Percentiles rank a stretch among this genome's conserved stretches.
phyloP scores from a whole-genome alignment of 495 filamentous ascomycete genomes.

The Paragyromitra xinjiangensis region DNA sequence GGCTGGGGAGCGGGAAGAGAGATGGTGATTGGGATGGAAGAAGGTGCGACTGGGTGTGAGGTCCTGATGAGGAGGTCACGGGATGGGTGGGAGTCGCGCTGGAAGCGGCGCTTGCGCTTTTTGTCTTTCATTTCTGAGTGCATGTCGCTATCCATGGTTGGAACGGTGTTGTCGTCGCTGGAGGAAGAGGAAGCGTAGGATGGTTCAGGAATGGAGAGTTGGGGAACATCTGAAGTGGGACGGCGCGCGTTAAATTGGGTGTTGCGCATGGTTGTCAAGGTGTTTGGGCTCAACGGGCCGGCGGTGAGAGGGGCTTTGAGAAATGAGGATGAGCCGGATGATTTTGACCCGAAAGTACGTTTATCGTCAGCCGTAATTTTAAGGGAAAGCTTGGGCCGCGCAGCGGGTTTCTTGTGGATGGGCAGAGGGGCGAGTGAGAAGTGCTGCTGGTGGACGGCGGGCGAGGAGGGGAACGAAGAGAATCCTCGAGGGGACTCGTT shows the following conservation, averaged over 20 bases:
- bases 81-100: slow-evolving; percentile 42
- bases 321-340: slow-evolving; percentile 47
- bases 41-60: slow-evolving; percentile 40
- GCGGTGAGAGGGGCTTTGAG: slow-evolving; percentile 43
- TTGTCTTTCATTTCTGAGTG: slow-evolving; percentile 49
- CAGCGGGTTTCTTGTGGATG: slow-evolving; percentile 38
- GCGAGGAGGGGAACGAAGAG: slow-evolving; percentile 30
- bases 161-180: slow-evolving; percentile 2
- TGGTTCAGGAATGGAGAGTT: slow-evolving; percentile 25
- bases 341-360: slow-evolving; percentile 34
- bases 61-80: slow-evolving; percentile 43
- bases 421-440: slow-evolving; percentile 38
- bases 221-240: slow-evolving; percentile 40
- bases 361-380: slow-evolving; percentile 48
- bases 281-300: slow-evolving; percentile 43
- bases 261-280: slow-evolving; percentile 49
- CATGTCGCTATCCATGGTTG: slow-evolving; percentile 29
- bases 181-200: slow-evolving; percentile 27
- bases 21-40: slow-evolving; percentile 35
- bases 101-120: slow-evolving; percentile 48
- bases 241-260: slow-evolving; percentile 49
- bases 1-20: slow-evolving; percentile 40
- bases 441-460: slow-evolving; percentile 30
- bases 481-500: slow-evolving; percentile 38
- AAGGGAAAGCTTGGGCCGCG: slow-evolving; percentile 47